Evolutionary conservation across 1,284 basidiomycete species (phyloP), one percentile per base, ranked within the genome.

Genomic region (Cystobasidiaceae sp.): DNA sequence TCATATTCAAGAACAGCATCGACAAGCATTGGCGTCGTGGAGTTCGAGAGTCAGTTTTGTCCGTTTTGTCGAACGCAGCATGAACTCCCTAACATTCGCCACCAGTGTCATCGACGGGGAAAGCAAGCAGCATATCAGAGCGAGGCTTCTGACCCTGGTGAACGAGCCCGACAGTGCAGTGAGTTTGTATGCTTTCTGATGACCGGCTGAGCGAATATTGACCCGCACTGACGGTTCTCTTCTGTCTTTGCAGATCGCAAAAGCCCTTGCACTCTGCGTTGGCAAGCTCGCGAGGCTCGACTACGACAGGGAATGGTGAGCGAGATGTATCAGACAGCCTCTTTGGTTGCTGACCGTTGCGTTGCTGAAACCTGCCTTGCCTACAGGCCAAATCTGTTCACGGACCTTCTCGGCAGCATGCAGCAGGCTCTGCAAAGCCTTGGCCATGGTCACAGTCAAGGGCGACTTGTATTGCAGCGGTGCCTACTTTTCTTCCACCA

Each of bases 1-100:
- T 72, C 17, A 67, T 69, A 48, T 72, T 73, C 69, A 73, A 73
- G 68, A 74, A 73, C 32, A 70, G 72, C 21, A 56, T 74, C 25
- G 73, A 73, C 25, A 68, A 67, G 56, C 69, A 69, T 55, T 74
- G 73, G 73, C 60, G 69, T 3, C 67, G 45, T 32, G 52, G 55
- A 0, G 68, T 67, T 0, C 19, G 33, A 5, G 43, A 70, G 72
- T 73, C 13, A 52, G 71, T 63, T 15, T 4, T n/a, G 13, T 43
- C 8, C 28, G 25, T 15, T 28, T 21, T 9, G 32, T n/a, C 25
- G 17, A n/a, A 21, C 46, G 50, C 15, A 32, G 11, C 30, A 27
- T n/a, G 41, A 30, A 32, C 41, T 50, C 34, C 11, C 17, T 19
- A 23, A 19, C 15, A 15, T 25, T 27, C 17, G n/a, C n/a, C 32